phyloP scores from a whole-genome alignment of 345 rosid genomes.

The Combretum micranthum region DNA sequence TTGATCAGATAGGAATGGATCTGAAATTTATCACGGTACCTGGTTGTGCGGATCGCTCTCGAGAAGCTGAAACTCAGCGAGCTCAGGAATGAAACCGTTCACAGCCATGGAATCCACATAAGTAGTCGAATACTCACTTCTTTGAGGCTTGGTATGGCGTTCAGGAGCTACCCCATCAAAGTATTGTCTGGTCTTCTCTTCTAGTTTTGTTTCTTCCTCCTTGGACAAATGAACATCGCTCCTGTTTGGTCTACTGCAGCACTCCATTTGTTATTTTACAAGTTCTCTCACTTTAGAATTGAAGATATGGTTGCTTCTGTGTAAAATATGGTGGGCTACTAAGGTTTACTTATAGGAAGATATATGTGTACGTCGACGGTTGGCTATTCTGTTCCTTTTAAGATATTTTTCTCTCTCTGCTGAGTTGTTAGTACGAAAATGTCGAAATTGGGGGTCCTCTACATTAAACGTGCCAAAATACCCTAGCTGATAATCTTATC shows the following conservation, averaged over 20 bases:
- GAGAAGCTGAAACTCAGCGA: conserved; percentile 35
- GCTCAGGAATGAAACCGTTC: conserved; percentile 25
- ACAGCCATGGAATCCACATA: conserved; percentile 30
- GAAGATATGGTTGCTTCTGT: no score
- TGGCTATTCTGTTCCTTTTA: background rate
- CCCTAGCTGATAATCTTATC: background rate
- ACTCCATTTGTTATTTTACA: conserved; percentile 25
- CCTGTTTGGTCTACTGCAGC: conserved; percentile 34
- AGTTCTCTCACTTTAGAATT: no score
- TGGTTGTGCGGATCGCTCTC: conserved; percentile 23
- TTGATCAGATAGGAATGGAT: no score
- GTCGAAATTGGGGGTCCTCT: background rate
- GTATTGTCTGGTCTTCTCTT: conserved; percentile 32
- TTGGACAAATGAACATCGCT: conserved; percentile 43
- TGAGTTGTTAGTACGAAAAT: background rate
- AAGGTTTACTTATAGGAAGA: no score
- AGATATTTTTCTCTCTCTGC: background rate
- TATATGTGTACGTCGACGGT: no score
- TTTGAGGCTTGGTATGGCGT: conserved; percentile 60
- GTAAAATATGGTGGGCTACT: no score
- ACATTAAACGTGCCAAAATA: background rate
- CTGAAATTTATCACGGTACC: conserved; percentile 7
- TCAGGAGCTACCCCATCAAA: conserved; percentile 43
- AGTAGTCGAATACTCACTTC: conserved; percentile 43
- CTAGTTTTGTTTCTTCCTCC: conserved; percentile 38